Percentiles rank a stretch among this genome's conserved stretches.
Conservation (phyloP, 257 asterid species). For the Paulownia fortunei region DNA sequence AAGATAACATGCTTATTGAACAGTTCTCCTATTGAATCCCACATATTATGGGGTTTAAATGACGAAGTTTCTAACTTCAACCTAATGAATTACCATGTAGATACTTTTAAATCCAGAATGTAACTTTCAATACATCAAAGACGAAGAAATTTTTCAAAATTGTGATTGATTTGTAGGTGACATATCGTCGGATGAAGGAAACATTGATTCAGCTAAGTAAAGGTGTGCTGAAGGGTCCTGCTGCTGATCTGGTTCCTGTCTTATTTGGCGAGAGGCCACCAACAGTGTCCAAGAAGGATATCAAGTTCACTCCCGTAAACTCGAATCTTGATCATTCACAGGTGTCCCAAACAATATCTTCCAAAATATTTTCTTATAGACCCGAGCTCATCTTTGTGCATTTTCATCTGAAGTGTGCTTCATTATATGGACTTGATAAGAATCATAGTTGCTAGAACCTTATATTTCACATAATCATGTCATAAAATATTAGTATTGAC, state of each 20-base stretch:
- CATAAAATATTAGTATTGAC: neutral
- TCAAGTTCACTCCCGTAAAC: conserved; percentile 70
- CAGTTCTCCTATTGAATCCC: conserved; percentile 3
- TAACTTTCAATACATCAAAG: conserved; percentile 12
- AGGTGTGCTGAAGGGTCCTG: conserved; percentile 92
- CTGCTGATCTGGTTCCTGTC: conserved; percentile 90
- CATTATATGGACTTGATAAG: neutral
- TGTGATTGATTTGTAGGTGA: conserved; percentile 62
- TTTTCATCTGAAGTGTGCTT: conserved; percentile 8
- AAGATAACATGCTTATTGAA: neutral
- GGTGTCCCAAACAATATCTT: conserved; percentile 50
- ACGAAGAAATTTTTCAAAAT: conserved; percentile 14
- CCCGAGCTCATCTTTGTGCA: neutral
- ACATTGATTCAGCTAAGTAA: conserved; percentile 84
- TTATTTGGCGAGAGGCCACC: conserved; percentile 90
- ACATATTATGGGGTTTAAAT: conserved; percentile 3
- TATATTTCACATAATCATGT: neutral
- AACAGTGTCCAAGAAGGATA: conserved; percentile 65
- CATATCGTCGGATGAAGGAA: conserved; percentile 92
- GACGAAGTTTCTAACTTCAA: conserved; percentile 19
- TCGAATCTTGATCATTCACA: conserved; percentile 87
- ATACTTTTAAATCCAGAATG: conserved; percentile 1
- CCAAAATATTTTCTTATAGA: conserved; percentile 13
- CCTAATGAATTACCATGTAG: neutral
- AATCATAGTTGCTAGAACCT: neutral